These are phyloP conservation scores for Solanum verrucosum DNA, from an alignment of 257 asterid species.

Conservation along the genomic window DNA sequence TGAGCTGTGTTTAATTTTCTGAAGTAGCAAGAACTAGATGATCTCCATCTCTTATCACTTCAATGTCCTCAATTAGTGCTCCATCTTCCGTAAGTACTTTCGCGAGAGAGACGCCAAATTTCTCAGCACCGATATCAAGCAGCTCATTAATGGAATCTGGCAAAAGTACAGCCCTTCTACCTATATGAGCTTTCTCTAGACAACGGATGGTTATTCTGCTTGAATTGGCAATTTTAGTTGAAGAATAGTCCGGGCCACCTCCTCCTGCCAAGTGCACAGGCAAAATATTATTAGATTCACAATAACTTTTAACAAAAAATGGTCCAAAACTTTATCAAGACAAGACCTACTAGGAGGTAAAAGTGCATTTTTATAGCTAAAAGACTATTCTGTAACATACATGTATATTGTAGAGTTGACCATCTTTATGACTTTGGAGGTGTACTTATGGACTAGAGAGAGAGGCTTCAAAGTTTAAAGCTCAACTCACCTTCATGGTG, in stretches of 20 bases:
- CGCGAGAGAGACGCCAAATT: slow-evolving; percentile 36
- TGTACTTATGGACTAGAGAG: background rate
- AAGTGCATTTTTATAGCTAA: background rate
- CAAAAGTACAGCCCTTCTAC: slow-evolving; percentile 35
- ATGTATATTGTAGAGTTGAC: background rate
- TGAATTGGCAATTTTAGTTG: background rate
- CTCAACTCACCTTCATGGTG: slow-evolving; percentile 32
- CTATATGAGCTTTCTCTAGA: slow-evolving; percentile 26
- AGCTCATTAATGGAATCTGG: slow-evolving; percentile 49
- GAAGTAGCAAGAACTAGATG: slow-evolving; percentile 37
- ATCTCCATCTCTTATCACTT: slow-evolving; percentile 66
- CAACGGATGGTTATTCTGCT: slow-evolving; percentile 47
- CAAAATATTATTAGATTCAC: background rate
- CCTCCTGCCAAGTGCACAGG: slow-evolving; percentile 37
- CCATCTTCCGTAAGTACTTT: slow-evolving; percentile 45
- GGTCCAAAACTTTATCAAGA: background rate
- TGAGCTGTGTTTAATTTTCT: background rate
- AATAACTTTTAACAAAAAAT: background rate
- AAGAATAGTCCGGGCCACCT: slow-evolving; percentile 8
- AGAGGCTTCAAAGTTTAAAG: background rate
- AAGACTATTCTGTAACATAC: background rate
- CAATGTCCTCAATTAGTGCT: slow-evolving; percentile 45
- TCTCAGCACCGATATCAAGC: slow-evolving; percentile 46
- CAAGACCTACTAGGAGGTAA: background rate
- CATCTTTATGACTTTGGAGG: background rate